These are phyloP conservation scores for Schizochytrium sp. DNA, from an alignment of 108 stramenopile genomes.

Conservation along the genomic window DNA sequence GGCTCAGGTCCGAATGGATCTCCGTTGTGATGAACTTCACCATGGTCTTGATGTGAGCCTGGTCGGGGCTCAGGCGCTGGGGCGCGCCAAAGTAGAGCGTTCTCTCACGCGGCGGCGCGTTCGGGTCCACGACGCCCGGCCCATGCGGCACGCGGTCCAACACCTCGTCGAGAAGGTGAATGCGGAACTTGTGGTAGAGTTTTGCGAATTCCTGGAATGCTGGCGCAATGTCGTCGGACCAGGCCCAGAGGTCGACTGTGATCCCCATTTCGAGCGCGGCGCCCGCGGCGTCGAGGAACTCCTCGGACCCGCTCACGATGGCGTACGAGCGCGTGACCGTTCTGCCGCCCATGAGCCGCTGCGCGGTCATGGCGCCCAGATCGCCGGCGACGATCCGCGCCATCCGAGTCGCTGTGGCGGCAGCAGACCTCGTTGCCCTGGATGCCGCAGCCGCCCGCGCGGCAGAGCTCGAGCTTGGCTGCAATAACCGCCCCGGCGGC, in stretches of 20 bases:
- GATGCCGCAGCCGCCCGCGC: too few relatives aligned
- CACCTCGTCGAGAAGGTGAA: background rate
- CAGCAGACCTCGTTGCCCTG: background rate
- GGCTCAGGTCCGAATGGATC: background rate
- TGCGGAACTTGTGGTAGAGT: background rate
- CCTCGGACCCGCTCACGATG: background rate
- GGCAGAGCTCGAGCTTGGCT: too few relatives aligned
- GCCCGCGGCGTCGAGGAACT: background rate
- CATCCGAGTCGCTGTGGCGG: background rate
- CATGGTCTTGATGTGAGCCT: background rate
- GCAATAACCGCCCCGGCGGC: too few relatives aligned
- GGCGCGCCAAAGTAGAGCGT: background rate
- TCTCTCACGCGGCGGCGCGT: background rate
- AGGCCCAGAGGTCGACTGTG: background rate
- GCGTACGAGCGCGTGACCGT: background rate
- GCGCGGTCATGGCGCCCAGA: background rate
- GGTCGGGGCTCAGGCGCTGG: background rate
- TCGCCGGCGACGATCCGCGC: background rate
- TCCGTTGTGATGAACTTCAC: background rate
- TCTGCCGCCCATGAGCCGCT: background rate
- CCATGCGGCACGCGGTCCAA: background rate
- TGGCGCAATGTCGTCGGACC: background rate
- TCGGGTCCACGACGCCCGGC: background rate
- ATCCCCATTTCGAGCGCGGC: background rate
- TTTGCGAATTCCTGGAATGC: background rate